Evolutionary conservation across 1,139 yeast species (phyloP).

Genomic region (Candida buenavistaensis): DNA sequence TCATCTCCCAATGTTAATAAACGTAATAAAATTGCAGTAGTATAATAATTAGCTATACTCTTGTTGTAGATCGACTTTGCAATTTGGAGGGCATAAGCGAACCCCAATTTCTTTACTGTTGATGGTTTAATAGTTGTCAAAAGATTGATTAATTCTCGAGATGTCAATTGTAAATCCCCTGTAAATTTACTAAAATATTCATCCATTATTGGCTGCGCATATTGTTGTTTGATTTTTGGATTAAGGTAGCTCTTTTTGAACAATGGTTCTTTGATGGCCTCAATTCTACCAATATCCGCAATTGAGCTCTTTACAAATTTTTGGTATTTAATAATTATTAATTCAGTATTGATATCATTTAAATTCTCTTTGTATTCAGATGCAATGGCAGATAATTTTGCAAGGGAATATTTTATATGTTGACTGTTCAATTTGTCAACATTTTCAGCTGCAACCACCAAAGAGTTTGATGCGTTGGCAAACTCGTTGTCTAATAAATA

Average conservation of each 20-base stretch:
- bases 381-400: constrained; percentile 56
- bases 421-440: constrained; percentile 48
- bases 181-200: constrained; percentile 21
- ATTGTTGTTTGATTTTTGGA: constrained; percentile 15
- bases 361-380: constrained; percentile 13
- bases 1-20: constrained; percentile 56
- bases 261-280: constrained; percentile 38
- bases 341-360: constrained; percentile 12
- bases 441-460: constrained; percentile 40
- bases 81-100: constrained; percentile 36
- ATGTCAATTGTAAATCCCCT: constrained; percentile 40
- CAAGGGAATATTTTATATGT: constrained; percentile 65
- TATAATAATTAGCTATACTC: constrained; percentile 19
- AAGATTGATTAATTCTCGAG: constrained; percentile 53
- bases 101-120: constrained; percentile 21
- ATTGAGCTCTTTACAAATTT: constrained; percentile 3
- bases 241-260: constrained; percentile 43
- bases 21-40: constrained; percentile 61
- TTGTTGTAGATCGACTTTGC: constrained; percentile 32
- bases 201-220: constrained; percentile 9
- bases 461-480: constrained; percentile 47
- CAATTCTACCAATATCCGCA: constrained; percentile 21
- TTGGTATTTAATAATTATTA: constrained; percentile 13
- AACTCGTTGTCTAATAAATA: constrained; percentile 56
- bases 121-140: constrained; percentile 53